Conservation (phyloP, 345 rosid genomes). For the Mallotus nudiflorus region DNA sequence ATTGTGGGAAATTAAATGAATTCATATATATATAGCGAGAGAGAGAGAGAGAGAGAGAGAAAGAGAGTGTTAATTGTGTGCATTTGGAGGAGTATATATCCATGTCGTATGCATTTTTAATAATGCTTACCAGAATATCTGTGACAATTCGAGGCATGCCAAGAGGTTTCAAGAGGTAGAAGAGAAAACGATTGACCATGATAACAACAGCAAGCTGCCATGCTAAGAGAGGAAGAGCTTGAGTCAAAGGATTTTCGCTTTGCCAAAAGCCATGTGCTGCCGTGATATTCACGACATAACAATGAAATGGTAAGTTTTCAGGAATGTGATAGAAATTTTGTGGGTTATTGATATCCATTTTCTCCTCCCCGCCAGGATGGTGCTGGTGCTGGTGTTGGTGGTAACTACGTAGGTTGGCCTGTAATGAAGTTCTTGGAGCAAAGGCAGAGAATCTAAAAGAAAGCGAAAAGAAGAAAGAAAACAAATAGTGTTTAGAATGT, state of each 20-base stretch:
- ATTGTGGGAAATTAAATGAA: too few species aligned
- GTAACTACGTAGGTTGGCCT: not conserved
- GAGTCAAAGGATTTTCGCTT: conserved; percentile 19
- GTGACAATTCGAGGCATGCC: conserved; percentile 31
- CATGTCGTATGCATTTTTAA: too few species aligned
- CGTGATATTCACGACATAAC: conserved; percentile 12
- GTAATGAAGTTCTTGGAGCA: too few species aligned
- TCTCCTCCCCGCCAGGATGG: not conserved
- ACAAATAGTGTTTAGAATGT: not conserved
- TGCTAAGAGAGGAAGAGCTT: conserved; percentile 28
- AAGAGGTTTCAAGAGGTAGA: conserved; percentile 32
- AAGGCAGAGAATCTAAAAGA: not conserved
- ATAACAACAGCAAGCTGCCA: conserved; percentile 20
- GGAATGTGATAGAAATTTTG: conserved; percentile 16
- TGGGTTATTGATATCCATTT: conserved; percentile 20
- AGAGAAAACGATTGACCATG: conserved; percentile 16
- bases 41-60: too few species aligned
- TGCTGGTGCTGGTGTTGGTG: not conserved
- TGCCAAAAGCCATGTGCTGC: conserved; percentile 31
- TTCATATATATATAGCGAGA: too few species aligned
- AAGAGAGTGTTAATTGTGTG: too few species aligned
- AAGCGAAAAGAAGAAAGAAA: not conserved
- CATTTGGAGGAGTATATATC: too few species aligned
- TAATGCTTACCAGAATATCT: conserved; percentile 29
- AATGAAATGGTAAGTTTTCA: not conserved